These are phyloP conservation scores for Eimeria necatrix DNA, from an alignment of 169 alveolate species.

Conservation along the genomic window DNA sequence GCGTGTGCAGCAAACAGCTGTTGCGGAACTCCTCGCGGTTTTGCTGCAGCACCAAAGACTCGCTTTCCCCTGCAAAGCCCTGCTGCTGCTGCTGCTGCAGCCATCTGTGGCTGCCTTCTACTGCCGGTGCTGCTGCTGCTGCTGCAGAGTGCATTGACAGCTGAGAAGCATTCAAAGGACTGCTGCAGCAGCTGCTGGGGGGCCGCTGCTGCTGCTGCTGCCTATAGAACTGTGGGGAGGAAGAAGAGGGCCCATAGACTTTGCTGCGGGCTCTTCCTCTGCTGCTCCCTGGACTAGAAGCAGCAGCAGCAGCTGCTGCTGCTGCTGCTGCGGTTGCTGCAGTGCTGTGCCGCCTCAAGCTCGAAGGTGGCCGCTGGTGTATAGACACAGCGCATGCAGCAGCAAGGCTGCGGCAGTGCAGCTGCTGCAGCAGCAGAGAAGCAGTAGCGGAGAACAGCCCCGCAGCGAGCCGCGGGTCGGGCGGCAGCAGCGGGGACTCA, in stretches of 20 bases:
- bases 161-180: constrained; percentile 36
- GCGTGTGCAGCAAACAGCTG: constrained; percentile 73
- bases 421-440: constrained; percentile 58
- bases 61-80: not conserved
- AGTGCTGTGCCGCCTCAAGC: constrained; percentile 63
- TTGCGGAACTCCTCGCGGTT: constrained; percentile 66
- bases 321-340: constrained; percentile 63
- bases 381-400: constrained; percentile 61
- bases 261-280: constrained; percentile 57
- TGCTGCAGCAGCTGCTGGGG: constrained; percentile 70
- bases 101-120: not conserved
- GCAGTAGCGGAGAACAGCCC: constrained; percentile 71
- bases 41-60: constrained; percentile 46
- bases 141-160: constrained; percentile 25
- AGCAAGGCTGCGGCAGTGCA: constrained; percentile 75
- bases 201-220: constrained; percentile 44
- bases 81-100: constrained; percentile 63
- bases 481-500: constrained; percentile 4
- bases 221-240: not conserved
- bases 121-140: constrained; percentile 48
- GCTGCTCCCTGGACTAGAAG: constrained; percentile 30
- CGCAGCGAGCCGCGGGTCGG: constrained; percentile 39
- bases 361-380: constrained; percentile 34
- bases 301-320: constrained; percentile 53
- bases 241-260: constrained; percentile 23